Base-by-base conservation (phyloP, 805 yeast genomes). In the Myxozyma udenii region DNA sequence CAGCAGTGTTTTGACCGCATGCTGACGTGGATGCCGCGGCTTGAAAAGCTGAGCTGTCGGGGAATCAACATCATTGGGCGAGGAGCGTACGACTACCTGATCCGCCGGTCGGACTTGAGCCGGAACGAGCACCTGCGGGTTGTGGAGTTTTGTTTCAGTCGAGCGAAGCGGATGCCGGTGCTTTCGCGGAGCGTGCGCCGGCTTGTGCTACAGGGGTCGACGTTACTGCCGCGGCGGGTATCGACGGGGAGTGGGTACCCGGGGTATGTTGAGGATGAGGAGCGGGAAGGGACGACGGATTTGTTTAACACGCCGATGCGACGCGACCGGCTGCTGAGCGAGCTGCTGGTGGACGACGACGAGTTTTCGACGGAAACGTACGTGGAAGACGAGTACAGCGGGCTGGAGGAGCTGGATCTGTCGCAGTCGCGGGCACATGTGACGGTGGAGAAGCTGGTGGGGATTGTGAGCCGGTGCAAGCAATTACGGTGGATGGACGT, bases 11-110 rank as follows among this genome's bases (percentile, higher is more conserved):
- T 53, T 7, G 58, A 53, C 30, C 35, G 46, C 6, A 24, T 35
- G 18, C 19, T 53, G 12, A 36, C 46, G 11, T 53, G 58, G 58
- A 53, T 47, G 55, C 58, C 58, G n/a, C 30, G 41, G 25, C 30
- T 53, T 14, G 47, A 46, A 18, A 22, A 32, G 4, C 43, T 50
- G 23, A 33, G 43, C 18, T 53, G 53, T 39, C 47, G 39, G 2
- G 50, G 55, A 18, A 33, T 53, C 9, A 35, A 42, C n/a, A 33
- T 53, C 32, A 35, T 53, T n/a, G 51, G 55, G 3, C 48, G 54
- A 4, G 57, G 57, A 18, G 35, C 41, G 6, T 53, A 53, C 30
- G 46, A 44, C 3, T 53, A 50, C 16, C 12, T 53, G 44, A 42
- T 40, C 16, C 55, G 44, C 4, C 48, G 51, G 14, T 30, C 43